Base-by-base conservation (phyloP, 2,329 filamentous ascomycete species). In the Mycosphaerelloides madeirae region DNA sequence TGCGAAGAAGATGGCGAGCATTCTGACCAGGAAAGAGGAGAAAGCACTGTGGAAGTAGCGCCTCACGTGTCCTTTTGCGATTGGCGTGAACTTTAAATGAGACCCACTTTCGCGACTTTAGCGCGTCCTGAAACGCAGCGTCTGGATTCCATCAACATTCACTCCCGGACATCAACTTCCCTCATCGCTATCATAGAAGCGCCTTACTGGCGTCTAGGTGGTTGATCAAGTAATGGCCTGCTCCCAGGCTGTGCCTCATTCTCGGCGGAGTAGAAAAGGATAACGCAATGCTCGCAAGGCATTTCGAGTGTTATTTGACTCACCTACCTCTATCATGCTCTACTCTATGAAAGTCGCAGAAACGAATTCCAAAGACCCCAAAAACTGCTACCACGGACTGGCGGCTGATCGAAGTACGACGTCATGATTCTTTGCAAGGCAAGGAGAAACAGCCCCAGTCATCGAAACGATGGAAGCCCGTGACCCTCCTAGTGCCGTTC, bases 401-500 rank as follows among this genome's bases (percentile, higher is more conserved):
- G 6, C 5, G 22, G 22, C 22, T 9, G 9, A 9, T 25, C 22
- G 22, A 9, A 25, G 6, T 6, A 6, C 5, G 13, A 6, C 31
- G 13, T 32, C 6, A 6, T 32, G 31, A 32, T 32, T 32, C 31
- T 6, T 32, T 32, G 31, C 32, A 11, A 14, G 18, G 12, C 15
- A n/a, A 37, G 7, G 22, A 19, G 16, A 19, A 37, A 25, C 19
- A 3, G 3, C 11, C 8, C 9, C 6, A 12, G 3, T 25, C 34
- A 35, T 20, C 22, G 35, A 42, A 32, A 29, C 15, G 44, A 38
- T 73, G 69, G 70, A 71, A 64, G 22, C 69, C 69, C 0, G 13
- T 57, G 2, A 68, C 68, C 0, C 50, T 72, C 2, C 56, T 58
- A 35, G 55, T 58, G 0, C 59, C 68, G 0, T 65, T 75, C 0